Evolutionary conservation across 768 basidiomycete genomes (phyloP).

Genomic region (Psilocybe azurescens): DNA sequence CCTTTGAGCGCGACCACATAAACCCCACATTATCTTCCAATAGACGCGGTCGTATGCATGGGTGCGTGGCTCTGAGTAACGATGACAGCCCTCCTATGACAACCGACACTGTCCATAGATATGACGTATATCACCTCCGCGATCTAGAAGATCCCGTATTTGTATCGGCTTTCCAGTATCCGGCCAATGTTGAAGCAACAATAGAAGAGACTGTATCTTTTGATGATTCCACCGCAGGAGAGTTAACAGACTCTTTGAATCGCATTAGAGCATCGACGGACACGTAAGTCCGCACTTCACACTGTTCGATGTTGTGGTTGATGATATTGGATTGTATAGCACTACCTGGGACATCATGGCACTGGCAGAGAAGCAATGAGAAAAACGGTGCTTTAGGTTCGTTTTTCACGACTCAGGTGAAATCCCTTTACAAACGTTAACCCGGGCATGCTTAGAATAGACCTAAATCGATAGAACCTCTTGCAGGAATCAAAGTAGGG

Average conservation of each 20-base stretch:
- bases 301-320: not conserved
- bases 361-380: not conserved
- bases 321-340: not conserved
- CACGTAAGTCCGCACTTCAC: not conserved
- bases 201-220: not conserved
- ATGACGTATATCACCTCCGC: slow-evolving; percentile 20
- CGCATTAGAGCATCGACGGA: not conserved
- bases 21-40: not conserved
- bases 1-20: slow-evolving; percentile 1
- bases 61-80: not conserved
- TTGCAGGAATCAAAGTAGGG: no score
- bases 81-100: no score
- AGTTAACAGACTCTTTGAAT: not conserved
- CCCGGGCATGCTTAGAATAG: no score
- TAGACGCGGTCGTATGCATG: not conserved
- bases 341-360: slow-evolving; percentile 11
- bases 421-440: no score
- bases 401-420: not conserved
- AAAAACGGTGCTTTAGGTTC: not conserved
- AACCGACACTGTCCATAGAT: slow-evolving; percentile 1
- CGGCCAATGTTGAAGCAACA: not conserved
- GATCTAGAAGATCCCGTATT: slow-evolving; percentile 20
- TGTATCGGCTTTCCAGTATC: slow-evolving; percentile 9
- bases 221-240: not conserved
- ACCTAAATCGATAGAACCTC: no score